A percentile compares a stretch with the other conserved stretches of the same genome.
phyloP scores from a whole-genome alignment of 2,329 filamentous ascomycete species.

The Westerdykella aurantiaca region DNA sequence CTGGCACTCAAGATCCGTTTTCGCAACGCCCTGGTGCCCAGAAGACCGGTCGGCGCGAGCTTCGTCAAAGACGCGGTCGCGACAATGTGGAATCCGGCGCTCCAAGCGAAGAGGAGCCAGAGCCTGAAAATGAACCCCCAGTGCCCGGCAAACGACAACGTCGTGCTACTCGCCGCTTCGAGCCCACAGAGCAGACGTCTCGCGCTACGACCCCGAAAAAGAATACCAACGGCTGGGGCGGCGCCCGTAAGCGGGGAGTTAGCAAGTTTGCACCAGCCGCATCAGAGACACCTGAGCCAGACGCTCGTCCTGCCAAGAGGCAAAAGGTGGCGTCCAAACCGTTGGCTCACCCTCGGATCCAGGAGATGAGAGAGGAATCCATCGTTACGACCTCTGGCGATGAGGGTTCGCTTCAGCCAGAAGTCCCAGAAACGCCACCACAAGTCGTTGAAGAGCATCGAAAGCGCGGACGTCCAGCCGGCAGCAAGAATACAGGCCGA shows the following conservation, averaged over 20 bases:
- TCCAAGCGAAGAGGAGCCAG: constrained; percentile 35
- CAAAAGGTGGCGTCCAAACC: constrained; percentile 21
- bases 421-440: constrained; percentile 3
- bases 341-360: constrained; percentile 40
- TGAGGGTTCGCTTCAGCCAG: constrained; percentile 23
- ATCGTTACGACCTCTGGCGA: constrained; percentile 33
- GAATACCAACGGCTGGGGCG: constrained; percentile 35
- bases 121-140: constrained; percentile 28
- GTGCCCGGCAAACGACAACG: constrained; percentile 29
- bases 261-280: constrained; percentile 23
- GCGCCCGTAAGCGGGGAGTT: constrained; percentile 34
- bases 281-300: constrained; percentile 35
- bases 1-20: constrained; percentile 53
- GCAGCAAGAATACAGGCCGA: constrained; percentile 44
- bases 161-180: constrained; percentile 32
- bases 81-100: constrained; percentile 36
- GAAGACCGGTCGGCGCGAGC: constrained; percentile 41
- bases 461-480: constrained; percentile 37
- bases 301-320: constrained; percentile 25
- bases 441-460: constrained; percentile 23
- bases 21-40: constrained; percentile 46
- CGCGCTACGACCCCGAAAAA: constrained; percentile 24
- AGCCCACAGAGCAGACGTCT: constrained; percentile 27
- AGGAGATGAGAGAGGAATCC: constrained; percentile 43
- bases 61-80: constrained; percentile 41